phyloP scores from a whole-genome alignment of 768 basidiomycete species.

The Dioszegia crocea region DNA sequence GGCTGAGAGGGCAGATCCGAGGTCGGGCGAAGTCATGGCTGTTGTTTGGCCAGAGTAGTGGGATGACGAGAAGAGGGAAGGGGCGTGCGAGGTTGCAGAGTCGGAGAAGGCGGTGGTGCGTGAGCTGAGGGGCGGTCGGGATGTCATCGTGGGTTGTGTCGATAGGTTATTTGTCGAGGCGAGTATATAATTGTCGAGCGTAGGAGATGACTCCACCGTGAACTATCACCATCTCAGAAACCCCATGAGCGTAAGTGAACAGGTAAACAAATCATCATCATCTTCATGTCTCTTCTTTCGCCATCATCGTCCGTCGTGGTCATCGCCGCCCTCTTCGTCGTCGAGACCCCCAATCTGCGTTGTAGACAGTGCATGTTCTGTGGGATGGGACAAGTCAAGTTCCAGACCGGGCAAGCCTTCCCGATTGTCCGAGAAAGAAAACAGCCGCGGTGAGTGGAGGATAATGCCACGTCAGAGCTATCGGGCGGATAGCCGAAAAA shows the following conservation, averaged over 20 bases:
- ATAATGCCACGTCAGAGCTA: conserved; percentile 7
- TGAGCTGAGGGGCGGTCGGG: conserved; percentile 3
- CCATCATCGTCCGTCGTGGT: neutral
- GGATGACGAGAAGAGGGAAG: conserved; percentile 20
- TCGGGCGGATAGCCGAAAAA: conserved; percentile 1
- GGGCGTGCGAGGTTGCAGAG: conserved; percentile 13
- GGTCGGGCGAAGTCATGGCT: conserved; percentile 32
- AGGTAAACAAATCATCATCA: too few species aligned
- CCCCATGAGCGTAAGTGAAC: too few species aligned
- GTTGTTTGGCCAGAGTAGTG: conserved; percentile 21
- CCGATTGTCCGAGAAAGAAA: neutral
- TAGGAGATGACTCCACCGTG: too few species aligned
- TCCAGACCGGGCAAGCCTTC: neutral
- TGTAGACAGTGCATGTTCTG: neutral
- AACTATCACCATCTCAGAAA: too few species aligned
- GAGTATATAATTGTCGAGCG: neutral
- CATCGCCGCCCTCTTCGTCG: neutral
- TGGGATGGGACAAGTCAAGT: conserved; percentile 4
- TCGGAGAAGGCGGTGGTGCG: conserved; percentile 26
- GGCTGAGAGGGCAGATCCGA: conserved; percentile 12
- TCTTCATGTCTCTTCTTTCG: too few species aligned
- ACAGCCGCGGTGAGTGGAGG: neutral
- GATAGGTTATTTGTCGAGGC: neutral
- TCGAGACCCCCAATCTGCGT: neutral
- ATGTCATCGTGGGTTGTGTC: neutral